Conservation (phyloP, 1,284 basidiomycete genomes). For the Abortiporus biennis region DNA sequence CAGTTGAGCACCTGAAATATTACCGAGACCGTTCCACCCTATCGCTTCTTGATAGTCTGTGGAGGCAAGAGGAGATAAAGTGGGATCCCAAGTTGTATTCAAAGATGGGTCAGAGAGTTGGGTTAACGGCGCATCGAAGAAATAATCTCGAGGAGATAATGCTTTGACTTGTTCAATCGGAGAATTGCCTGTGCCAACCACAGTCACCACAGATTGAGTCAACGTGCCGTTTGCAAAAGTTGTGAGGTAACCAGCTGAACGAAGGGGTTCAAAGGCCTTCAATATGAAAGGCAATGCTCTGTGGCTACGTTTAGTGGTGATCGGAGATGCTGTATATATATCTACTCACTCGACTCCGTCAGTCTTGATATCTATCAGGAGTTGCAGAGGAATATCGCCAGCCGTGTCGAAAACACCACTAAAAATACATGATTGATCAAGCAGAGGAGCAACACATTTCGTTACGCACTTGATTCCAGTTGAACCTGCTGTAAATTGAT, state of each 20-base stretch:
- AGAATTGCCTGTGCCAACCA: conserved; percentile 51
- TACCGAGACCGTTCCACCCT: conserved; percentile 42
- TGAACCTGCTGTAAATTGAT: conserved; percentile 33
- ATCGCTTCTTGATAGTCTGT: conserved; percentile 41
- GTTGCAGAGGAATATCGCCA: conserved; percentile 34
- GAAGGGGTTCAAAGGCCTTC: conserved; percentile 40
- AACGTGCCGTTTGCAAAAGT: conserved; percentile 38
- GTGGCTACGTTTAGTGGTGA: neutral
- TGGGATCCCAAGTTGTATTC: conserved; percentile 35
- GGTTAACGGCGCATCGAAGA: conserved; percentile 48
- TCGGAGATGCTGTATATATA: too few relatives aligned
- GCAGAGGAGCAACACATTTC: conserved; percentile 2
- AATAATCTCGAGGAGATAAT: conserved; percentile 40
- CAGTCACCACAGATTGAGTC: conserved; percentile 33
- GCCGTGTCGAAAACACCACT: conserved; percentile 45
- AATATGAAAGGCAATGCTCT: conserved; percentile 43
- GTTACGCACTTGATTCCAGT: conserved; percentile 34
- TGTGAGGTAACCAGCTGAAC: conserved; percentile 39
- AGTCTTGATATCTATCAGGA: conserved; percentile 49
- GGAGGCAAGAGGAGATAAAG: conserved; percentile 44
- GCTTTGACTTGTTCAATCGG: conserved; percentile 42
- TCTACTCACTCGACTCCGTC: conserved; percentile 37
- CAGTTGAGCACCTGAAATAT: conserved; percentile 34
- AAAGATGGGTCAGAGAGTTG: conserved; percentile 30
- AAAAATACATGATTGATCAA: conserved; percentile 12